phyloP scores from a whole-genome alignment of 2,329 filamentous ascomycete species.

The Fusarium sp. region DNA sequence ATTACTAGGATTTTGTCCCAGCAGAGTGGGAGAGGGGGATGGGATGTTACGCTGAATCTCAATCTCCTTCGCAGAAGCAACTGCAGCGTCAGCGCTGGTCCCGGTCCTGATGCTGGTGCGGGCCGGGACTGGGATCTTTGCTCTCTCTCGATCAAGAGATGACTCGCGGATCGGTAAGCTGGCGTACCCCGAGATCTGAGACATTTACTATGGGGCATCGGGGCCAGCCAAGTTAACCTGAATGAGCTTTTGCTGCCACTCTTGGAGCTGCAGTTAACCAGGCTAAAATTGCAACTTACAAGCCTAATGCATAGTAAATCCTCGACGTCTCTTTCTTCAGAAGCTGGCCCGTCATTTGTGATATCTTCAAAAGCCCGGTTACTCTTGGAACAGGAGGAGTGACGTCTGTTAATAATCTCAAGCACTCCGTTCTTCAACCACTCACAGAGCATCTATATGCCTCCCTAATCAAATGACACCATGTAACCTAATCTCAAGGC shows the following conservation, averaged over 20 bases:
- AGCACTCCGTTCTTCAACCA: not conserved
- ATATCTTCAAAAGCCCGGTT: not conserved
- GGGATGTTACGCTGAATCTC: slow-evolving; percentile 11
- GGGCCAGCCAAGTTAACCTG: not conserved
- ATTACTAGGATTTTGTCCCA: slow-evolving; percentile 13
- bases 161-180: slow-evolving; percentile 33
- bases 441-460: not conserved
- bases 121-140: not conserved
- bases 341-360: not conserved
- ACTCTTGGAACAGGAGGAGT: not conserved
- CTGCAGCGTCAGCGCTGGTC: slow-evolving; percentile 1
- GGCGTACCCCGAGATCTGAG: slow-evolving; percentile 36
- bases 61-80: slow-evolving; percentile 22
- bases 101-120: not conserved
- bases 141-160: not conserved
- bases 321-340: not conserved
- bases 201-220: slow-evolving; percentile 24
- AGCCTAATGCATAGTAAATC: not conserved
- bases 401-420: not conserved
- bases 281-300: not conserved
- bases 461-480: not conserved
- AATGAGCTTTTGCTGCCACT: slow-evolving; percentile 4
- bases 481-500: slow-evolving; percentile 1
- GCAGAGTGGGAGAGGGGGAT: slow-evolving; percentile 17
- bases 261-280: slow-evolving; percentile 15